Conservation (phyloP, 805 yeast species). For the Candida dajiaensis region DNA sequence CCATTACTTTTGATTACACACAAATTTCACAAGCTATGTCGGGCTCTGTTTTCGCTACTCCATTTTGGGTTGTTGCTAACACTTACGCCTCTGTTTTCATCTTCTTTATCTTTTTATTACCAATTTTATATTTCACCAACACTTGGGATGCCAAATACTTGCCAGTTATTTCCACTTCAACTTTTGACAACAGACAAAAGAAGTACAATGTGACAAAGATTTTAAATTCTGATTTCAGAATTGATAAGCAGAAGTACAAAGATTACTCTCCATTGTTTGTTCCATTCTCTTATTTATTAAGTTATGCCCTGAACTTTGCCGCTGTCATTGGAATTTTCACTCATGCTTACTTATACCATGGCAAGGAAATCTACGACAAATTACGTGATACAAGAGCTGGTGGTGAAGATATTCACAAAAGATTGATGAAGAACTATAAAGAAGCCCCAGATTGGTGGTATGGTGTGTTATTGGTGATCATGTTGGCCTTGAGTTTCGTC, state of each 20-base stretch:
- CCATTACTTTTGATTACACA: conserved; percentile 54
- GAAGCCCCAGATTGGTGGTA: conserved; percentile 62
- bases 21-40: conserved; percentile 38
- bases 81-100: conserved; percentile 42
- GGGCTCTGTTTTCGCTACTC: conserved; percentile 58
- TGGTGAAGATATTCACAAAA: conserved; percentile 39
- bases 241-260: conserved; percentile 40
- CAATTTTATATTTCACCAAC: conserved; percentile 48
- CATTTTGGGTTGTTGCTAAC: conserved; percentile 33
- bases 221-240: conserved; percentile 35
- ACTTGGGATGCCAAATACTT: conserved; percentile 53
- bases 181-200: conserved; percentile 43
- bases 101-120: conserved; percentile 43
- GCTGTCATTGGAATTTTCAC: conserved; percentile 55
- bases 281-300: conserved; percentile 50
- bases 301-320: conserved; percentile 57
- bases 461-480: conserved; percentile 25
- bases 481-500: conserved; percentile 25
- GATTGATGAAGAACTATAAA: conserved; percentile 48
- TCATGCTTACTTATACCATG: conserved; percentile 53
- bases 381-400: conserved; percentile 36
- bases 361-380: conserved; percentile 43
- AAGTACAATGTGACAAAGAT: conserved; percentile 43
- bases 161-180: conserved; percentile 48
- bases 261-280: conserved; percentile 53